Conservation (phyloP, 1,139 yeast genomes). For the Zygosaccharomyces pseudobailii region DNA sequence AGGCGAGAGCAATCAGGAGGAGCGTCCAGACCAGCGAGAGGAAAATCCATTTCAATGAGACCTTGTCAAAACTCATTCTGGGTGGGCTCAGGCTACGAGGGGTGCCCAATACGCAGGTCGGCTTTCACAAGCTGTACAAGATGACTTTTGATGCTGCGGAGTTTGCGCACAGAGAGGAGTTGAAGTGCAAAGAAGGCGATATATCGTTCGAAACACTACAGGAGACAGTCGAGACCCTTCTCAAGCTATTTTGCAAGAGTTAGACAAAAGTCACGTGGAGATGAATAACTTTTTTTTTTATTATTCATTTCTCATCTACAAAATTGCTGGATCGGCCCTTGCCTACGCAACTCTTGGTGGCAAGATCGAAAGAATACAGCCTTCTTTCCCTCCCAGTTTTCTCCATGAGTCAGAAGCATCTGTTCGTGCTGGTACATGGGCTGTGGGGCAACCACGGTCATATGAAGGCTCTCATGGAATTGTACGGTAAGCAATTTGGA, state of each 20-base stretch:
- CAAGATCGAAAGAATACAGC: no score
- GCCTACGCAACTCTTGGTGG: background rate
- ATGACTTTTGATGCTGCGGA: slow-evolving; percentile 32
- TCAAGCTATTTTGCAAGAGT: slow-evolving; percentile 24
- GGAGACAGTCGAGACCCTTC: slow-evolving; percentile 27
- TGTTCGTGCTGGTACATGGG: slow-evolving; percentile 81
- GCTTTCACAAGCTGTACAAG: slow-evolving; percentile 29
- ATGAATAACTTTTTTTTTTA: no score
- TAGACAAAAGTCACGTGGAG: slow-evolving; percentile 2
- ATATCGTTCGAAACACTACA: slow-evolving; percentile 26
- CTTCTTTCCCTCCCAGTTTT: no score
- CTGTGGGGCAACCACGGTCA: slow-evolving; percentile 84
- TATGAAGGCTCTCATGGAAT: slow-evolving; percentile 54
- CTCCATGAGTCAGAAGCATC: slow-evolving; percentile 42
- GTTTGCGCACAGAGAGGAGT: slow-evolving; percentile 29
- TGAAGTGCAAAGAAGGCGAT: slow-evolving; percentile 12
- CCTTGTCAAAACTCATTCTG: slow-evolving; percentile 29
- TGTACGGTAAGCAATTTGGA: slow-evolving; percentile 43
- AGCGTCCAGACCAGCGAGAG: slow-evolving; percentile 20
- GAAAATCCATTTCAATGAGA: slow-evolving; percentile 25
- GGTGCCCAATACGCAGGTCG: slow-evolving; percentile 25
- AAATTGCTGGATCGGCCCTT: background rate
- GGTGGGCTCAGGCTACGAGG: slow-evolving; percentile 32
- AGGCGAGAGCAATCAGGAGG: slow-evolving; percentile 14
- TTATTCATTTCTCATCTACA: no score